Percentiles rank a stretch among this genome's conserved stretches.
These are phyloP conservation scores for Platanthera zijinensis DNA, from an alignment of 106 monocot species.

Conservation along the genomic window DNA sequence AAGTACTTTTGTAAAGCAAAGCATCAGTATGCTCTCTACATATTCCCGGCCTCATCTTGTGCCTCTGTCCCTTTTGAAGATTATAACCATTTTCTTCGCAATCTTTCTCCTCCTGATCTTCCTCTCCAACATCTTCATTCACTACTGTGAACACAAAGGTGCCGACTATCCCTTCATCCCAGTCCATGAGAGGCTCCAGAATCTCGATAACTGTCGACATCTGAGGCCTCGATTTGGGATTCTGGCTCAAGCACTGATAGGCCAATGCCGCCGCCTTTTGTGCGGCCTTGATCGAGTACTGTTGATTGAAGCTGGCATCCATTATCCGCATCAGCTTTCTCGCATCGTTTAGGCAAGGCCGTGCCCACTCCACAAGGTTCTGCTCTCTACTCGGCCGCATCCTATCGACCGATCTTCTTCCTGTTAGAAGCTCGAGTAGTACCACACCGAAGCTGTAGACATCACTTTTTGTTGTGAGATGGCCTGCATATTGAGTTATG, in stretches of 20 bases:
- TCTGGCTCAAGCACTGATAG: constrained; percentile 56
- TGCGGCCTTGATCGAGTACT: constrained; percentile 37
- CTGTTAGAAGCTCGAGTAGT: constrained; percentile 60
- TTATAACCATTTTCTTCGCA: neutral
- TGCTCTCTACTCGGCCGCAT: constrained; percentile 54
- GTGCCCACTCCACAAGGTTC: constrained; percentile 73
- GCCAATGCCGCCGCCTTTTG: constrained; percentile 48
- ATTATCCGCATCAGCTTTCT: constrained; percentile 42
- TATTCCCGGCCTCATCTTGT: neutral
- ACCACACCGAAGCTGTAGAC: constrained; percentile 83
- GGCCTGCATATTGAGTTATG: constrained; percentile 23
- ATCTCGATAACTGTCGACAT: constrained; percentile 55
- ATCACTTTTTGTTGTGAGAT: constrained; percentile 61
- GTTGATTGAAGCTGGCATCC: constrained; percentile 51
- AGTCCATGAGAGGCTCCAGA: constrained; percentile 29
- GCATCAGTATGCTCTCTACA: neutral
- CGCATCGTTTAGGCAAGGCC: constrained; percentile 39
- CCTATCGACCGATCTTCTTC: constrained; percentile 56
- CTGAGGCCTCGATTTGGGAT: constrained; percentile 50
- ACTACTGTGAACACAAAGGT: constrained; percentile 15
- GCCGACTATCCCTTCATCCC: neutral
- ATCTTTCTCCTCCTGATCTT: constrained; percentile 1
- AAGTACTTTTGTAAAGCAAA: neutral
- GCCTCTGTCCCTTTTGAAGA: neutral
- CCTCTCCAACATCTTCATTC: neutral